A percentile compares a stretch with the other conserved stretches of the same genome.
phyloP scores from a whole-genome alignment of 177 flowering plant genomes.

The Vitis hybrid region DNA sequence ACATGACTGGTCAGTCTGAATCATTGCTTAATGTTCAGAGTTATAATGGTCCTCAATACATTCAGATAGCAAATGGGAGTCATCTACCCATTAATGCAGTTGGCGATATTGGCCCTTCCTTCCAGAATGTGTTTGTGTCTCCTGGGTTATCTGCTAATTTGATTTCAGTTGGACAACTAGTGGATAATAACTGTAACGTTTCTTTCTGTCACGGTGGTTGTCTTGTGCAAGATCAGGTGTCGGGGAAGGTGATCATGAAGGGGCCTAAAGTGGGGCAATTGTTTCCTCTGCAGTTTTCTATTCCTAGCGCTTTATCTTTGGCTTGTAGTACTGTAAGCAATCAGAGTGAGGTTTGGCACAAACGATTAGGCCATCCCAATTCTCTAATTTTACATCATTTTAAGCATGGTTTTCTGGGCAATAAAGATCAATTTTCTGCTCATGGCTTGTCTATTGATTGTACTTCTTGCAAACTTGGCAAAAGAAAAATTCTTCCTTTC shows the following conservation, averaged over 20 bases:
- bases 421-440: not conserved
- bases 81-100: not conserved
- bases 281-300: slow-evolving; percentile 12
- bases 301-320: not conserved
- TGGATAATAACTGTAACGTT: slow-evolving; percentile 14
- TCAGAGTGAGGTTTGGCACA: slow-evolving; percentile 4
- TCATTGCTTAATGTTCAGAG: too few relatives aligned
- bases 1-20: not conserved
- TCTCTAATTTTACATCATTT: not conserved
- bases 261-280: slow-evolving; percentile 18
- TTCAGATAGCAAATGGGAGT: slow-evolving; percentile 1
- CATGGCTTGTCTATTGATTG: slow-evolving; percentile 4
- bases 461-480: slow-evolving; percentile 7
- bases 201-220: slow-evolving; percentile 18
- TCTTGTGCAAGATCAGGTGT: slow-evolving; percentile 17
- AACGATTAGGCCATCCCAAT: slow-evolving; percentile 11
- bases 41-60: not conserved
- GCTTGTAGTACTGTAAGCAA: not conserved
- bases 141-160: slow-evolving; percentile 11
- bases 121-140: slow-evolving; percentile 6
- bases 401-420: slow-evolving; percentile 5
- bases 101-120: not conserved
- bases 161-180: not conserved
- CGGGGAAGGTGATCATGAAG: slow-evolving; percentile 14
- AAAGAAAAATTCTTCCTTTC: slow-evolving; percentile 8